Percentiles rank a stretch among this genome's conserved stretches.
Evolutionary conservation across 108 stramenopile genomes (phyloP).

Genomic region (Epithemia pelagica): DNA sequence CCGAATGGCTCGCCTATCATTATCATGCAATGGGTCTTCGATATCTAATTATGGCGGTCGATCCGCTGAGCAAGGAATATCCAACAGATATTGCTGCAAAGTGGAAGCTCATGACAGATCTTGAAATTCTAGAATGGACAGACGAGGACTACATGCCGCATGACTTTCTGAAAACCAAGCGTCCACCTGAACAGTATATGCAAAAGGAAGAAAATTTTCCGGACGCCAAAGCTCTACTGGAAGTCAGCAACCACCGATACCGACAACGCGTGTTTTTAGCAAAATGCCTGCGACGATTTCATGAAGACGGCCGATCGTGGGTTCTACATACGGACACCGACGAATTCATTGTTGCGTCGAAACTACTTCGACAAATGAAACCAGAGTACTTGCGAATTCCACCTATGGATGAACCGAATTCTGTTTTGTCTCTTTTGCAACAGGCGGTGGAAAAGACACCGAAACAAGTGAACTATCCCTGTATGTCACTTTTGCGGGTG

Average conservation of each 20-base stretch:
- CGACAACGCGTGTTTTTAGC: slow-evolving; percentile 17
- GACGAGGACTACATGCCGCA: slow-evolving; percentile 37
- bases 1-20: slow-evolving; percentile 50
- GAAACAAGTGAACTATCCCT: slow-evolving; percentile 10
- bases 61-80: slow-evolving; percentile 20
- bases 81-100: slow-evolving; percentile 17
- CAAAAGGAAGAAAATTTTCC: slow-evolving; percentile 2
- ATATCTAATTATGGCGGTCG: slow-evolving; percentile 24
- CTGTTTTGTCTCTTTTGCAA: slow-evolving; percentile 19
- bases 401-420: slow-evolving; percentile 12
- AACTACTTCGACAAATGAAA: slow-evolving; percentile 9
- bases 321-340: slow-evolving; percentile 54
- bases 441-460: slow-evolving; percentile 8
- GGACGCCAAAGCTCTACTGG: slow-evolving; percentile 4
- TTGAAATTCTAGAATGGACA: slow-evolving; percentile 19
- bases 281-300: slow-evolving; percentile 8
- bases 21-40: slow-evolving; percentile 28
- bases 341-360: slow-evolving; percentile 42
- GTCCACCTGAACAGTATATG: slow-evolving; percentile 7
- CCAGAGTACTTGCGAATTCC: slow-evolving; percentile 7
- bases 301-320: slow-evolving; percentile 29
- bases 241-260: slow-evolving; percentile 21
- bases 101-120: slow-evolving; percentile 25
- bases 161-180: slow-evolving; percentile 14
- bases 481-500: slow-evolving; percentile 15